Percentiles rank a stretch among this genome's conserved stretches.
Evolutionary conservation across 306 rosid genomes (phyloP).

Genomic region (Rosa persica): DNA sequence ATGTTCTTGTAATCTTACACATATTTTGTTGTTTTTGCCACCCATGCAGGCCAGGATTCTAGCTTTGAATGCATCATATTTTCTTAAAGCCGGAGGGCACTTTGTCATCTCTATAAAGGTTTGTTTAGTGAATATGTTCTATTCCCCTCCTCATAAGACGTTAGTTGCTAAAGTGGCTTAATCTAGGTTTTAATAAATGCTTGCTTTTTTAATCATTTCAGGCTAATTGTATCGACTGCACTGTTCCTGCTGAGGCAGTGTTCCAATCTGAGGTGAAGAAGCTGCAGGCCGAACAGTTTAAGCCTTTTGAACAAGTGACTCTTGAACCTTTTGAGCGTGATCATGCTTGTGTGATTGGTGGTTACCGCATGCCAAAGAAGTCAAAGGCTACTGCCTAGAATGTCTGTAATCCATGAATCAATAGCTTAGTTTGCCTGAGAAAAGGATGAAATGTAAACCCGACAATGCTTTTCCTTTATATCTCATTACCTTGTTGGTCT

Average conservation of each 20-base stretch:
- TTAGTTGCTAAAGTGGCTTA: background rate
- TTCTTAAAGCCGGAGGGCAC: constrained; percentile 85
- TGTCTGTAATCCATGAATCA: background rate
- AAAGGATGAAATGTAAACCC: background rate
- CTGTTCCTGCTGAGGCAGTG: constrained; percentile 73
- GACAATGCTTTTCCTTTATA: background rate
- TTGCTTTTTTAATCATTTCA: constrained; percentile 11
- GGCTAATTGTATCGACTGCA: constrained; percentile 95
- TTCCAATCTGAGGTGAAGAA: constrained; percentile 77
- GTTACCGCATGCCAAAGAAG: constrained; percentile 69
- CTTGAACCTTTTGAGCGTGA: constrained; percentile 92
- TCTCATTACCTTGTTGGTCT: background rate
- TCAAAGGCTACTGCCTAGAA: constrained; percentile 37
- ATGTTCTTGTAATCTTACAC: background rate
- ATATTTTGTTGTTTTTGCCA: background rate
- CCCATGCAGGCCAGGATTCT: constrained; percentile 87
- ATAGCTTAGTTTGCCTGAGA: constrained; percentile 1
- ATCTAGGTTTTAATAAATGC: background rate
- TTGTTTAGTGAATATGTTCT: background rate
- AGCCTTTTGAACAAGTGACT: constrained; percentile 84
- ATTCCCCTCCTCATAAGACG: background rate
- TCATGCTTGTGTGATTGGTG: constrained; percentile 92
- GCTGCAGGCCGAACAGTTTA: constrained; percentile 81
- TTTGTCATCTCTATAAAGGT: constrained; percentile 96
- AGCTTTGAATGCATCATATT: constrained; percentile 85